phyloP scores from a whole-genome alignment of 2,329 filamentous ascomycete species.

The Venturia aucupariae region DNA sequence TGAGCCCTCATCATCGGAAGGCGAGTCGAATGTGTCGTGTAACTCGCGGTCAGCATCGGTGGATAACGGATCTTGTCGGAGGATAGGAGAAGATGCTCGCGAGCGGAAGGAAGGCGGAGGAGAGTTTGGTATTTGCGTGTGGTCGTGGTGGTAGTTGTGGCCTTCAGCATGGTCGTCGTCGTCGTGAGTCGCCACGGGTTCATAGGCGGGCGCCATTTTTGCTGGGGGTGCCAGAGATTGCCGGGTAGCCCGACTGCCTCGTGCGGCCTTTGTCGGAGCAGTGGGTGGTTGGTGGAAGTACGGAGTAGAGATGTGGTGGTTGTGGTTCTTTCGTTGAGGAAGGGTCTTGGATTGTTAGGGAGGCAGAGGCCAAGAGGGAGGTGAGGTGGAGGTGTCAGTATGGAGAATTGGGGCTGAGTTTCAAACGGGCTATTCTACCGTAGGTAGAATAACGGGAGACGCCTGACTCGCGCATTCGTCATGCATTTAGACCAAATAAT shows the following conservation, averaged over 20 bases:
- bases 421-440: background rate
- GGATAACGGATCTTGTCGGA: constrained; percentile 41
- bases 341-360: background rate
- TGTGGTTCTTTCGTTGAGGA: background rate
- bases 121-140: constrained; percentile 36
- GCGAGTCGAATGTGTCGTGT: constrained; percentile 76
- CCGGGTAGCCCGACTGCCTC: background rate
- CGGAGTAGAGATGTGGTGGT: background rate
- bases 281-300: background rate
- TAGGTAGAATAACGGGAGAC: no score
- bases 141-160: constrained; percentile 15
- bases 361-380: background rate
- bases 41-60: constrained; percentile 67
- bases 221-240: background rate
- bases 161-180: constrained; percentile 29
- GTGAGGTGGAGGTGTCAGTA: background rate
- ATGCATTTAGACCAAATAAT: constrained; percentile 1
- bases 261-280: background rate
- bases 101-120: constrained; percentile 78
- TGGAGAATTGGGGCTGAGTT: background rate
- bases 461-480: background rate
- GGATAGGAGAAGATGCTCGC: constrained; percentile 61
- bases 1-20: constrained; percentile 57
- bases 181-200: constrained; percentile 35
- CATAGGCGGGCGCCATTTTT: constrained; percentile 4